Evolutionary conservation across 1,284 basidiomycete species (phyloP).

Genomic region (Leccinum pallidistipes): DNA sequence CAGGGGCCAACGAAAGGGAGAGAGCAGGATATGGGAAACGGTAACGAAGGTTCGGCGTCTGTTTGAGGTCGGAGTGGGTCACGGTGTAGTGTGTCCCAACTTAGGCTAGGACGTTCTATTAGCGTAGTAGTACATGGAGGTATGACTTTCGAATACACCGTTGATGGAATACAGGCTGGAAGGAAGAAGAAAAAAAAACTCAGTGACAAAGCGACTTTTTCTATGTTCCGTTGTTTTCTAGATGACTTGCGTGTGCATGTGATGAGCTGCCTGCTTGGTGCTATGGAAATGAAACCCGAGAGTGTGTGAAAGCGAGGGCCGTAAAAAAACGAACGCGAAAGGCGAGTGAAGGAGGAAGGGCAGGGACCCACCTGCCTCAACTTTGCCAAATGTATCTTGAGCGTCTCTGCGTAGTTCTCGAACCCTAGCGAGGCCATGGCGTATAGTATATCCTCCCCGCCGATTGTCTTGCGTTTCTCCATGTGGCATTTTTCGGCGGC

Average conservation of each 20-base stretch:
- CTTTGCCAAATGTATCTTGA: constrained; percentile 89
- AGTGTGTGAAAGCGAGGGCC: neutral
- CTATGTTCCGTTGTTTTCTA: constrained; percentile 21
- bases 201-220: neutral
- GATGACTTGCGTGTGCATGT: constrained; percentile 27
- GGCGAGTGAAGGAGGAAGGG: neutral
- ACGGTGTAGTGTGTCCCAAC: neutral
- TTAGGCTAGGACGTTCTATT: constrained; percentile 9
- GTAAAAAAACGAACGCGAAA: neutral
- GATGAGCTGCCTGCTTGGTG: constrained; percentile 32
- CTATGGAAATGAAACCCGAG: constrained; percentile 6
- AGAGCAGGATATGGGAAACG: neutral
- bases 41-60: neutral
- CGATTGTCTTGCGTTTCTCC: constrained; percentile 88
- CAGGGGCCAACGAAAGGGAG: neutral
- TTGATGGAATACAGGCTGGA: constrained; percentile 15
- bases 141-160: constrained; percentile 20
- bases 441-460: constrained; percentile 88
- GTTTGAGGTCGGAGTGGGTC: no score
- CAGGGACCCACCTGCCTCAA: constrained; percentile 66
- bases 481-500: constrained; percentile 86
- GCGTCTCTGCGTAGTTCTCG: constrained; percentile 90
- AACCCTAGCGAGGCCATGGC: constrained; percentile 90
- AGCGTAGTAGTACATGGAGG: constrained; percentile 13
- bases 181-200: neutral